Percentiles rank a stretch among this genome's conserved stretches.
Conservation (phyloP, 495 filamentous ascomycete species). For the Penicillium steckii region DNA sequence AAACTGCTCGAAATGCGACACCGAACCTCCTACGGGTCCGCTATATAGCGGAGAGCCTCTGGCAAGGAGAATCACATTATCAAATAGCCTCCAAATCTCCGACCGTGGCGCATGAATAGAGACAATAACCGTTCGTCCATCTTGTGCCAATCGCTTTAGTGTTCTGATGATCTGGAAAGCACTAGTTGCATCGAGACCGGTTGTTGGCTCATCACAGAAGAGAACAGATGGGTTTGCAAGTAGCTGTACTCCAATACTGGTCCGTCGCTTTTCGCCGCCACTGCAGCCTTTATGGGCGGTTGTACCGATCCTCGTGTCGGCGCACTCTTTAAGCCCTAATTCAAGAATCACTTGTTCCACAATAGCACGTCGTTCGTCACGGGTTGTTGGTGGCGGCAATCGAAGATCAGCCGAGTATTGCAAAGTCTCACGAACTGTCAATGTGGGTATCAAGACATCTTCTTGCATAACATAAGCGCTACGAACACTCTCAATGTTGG, state of each 20-base stretch:
- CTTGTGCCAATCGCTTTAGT: slow-evolving; percentile 60
- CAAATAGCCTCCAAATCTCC: slow-evolving; percentile 74
- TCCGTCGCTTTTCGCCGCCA: slow-evolving; percentile 72
- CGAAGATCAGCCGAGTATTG: slow-evolving; percentile 69
- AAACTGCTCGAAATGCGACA: slow-evolving; percentile 56
- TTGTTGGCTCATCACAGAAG: slow-evolving; percentile 76
- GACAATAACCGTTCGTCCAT: slow-evolving; percentile 67
- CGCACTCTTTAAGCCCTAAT: slow-evolving; percentile 71
- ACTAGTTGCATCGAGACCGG: slow-evolving; percentile 70
- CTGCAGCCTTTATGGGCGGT: slow-evolving; percentile 69
- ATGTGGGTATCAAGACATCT: slow-evolving; percentile 65
- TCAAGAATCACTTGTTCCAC: slow-evolving; percentile 75
- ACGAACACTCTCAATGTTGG: slow-evolving; percentile 50
- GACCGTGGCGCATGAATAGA: slow-evolving; percentile 74
- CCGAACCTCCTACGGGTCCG: slow-evolving; percentile 49
- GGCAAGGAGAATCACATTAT: slow-evolving; percentile 62
- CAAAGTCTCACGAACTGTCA: slow-evolving; percentile 73
- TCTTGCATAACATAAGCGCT: slow-evolving; percentile 78
- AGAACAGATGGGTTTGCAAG: slow-evolving; percentile 72
- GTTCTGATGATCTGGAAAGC: slow-evolving; percentile 72
- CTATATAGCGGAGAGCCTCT: slow-evolving; percentile 64
- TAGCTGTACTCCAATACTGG: slow-evolving; percentile 72
- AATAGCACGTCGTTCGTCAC: slow-evolving; percentile 54
- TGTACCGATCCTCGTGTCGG: slow-evolving; percentile 67
- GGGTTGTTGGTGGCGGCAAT: slow-evolving; percentile 58